Base-by-base conservation (phyloP, 2,329 filamentous ascomycete genomes). In the Aureobasidium melanogenum region DNA sequence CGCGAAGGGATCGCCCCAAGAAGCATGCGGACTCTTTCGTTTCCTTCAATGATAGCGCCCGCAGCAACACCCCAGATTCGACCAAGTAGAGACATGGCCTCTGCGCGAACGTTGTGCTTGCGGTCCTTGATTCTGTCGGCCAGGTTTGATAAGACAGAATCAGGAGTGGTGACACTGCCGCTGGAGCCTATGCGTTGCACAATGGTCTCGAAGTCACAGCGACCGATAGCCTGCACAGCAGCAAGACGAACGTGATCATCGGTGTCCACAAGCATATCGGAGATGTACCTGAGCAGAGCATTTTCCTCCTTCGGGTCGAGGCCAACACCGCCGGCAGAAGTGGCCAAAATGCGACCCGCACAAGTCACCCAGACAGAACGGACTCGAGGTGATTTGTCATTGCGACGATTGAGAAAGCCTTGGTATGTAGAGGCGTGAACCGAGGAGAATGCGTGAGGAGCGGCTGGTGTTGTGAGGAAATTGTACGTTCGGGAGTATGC, bases 61-160 rank as follows among this genome's bases (percentile, higher is more conserved):
- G 87, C 85, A 14, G 90, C 93, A 19, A 95, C 92, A n/a, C 90
- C 92, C 94, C 94, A 99, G 30, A 97, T 86, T 64, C 87, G 89
- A 12, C 85, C 89, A 1, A 97, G 78, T 9, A 95, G 80, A 55
- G 86, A 87, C 84, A 96, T 96, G 26, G 91, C 92, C 67, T 93
- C 90, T 41, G 89, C 85, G 62, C 93, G 88, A 12, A 99, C 89
- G 44, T 84, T 79, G 15, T 87, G 84, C 71, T 88, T 93, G 64
- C 88, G 87, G 75, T 99, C 95, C 67, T 92, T 91, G 66, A 90
- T 91, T 65, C 94, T 85, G 70, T 97, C 91, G 30, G 90, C 89
- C 28, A 99, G 82, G 64, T 88, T 91, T 60, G 82, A 85, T 17
- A 99, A 81, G 28, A 97, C 82, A 0, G 92, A 94, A 22, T 87